Evolutionary conservation across 192 early-diverging fungal species (phyloP), one percentile per base, ranked within the genome.

Genomic region (Coemansia sp.): DNA sequence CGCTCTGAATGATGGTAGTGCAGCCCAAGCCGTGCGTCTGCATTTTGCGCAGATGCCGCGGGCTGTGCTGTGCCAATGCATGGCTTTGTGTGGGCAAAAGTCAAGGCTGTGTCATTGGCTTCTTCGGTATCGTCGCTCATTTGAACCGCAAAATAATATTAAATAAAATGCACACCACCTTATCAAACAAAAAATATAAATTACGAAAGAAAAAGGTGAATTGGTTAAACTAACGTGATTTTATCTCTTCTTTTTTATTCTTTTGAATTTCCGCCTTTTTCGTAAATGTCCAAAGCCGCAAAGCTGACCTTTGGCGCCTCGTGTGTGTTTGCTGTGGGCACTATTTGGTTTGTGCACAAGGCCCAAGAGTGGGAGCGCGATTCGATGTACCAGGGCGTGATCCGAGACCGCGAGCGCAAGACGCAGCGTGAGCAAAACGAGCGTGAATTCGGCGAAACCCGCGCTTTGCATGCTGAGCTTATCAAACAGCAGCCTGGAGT

Each of bases 341-440:
- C 78, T 29, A 81, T 81, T 65, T 75, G 69, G 72, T 81, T 81
- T 59, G 78, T 81, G 1, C 78, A 81, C 59, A 60, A 59, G 48
- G 59, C 69, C 12, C 78, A 81, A 37, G 69, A 66, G 7, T 45
- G 61, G 19, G 78, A 81, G 69, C 67, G 78, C 12, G 78, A 59
- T 23, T 55, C 62, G 0, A 81, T 81, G 78, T 81, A 72, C 65
- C 72, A 81, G 67, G 78, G 78, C 7, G 78, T 81, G 17, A 6
- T 81, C 8, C 67, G 78, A 19, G 78, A 81, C 64, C 62, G 71
- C 51, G 78, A 81, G 59, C 72, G 78, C 59, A 67, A 68, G 51
- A 60, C 64, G 19, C 70, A 73, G 69, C 72, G 78, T n/a, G 78
- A 65, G n/a, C 69, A 66, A 37, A 81, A 81, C 56, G 37, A 51